Percentiles rank a stretch among this genome's conserved stretches.
These are phyloP conservation scores for Solidago caesia DNA, from an alignment of 129 eudicot genomes.

Conservation along the genomic window DNA sequence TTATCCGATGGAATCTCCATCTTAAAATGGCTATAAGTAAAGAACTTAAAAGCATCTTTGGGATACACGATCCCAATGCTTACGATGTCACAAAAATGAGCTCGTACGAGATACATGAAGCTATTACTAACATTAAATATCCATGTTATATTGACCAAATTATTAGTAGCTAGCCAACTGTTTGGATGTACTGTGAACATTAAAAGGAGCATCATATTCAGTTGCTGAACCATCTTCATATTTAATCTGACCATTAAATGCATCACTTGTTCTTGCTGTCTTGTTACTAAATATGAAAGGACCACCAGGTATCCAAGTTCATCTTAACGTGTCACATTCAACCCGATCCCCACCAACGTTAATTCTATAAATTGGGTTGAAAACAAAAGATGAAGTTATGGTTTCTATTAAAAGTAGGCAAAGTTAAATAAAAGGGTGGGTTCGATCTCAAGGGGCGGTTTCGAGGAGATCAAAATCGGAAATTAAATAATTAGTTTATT, in stretches of 20 bases:
- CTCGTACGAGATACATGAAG: slow-evolving; percentile 35
- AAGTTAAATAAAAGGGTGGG: too few relatives aligned
- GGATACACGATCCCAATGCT: not conserved
- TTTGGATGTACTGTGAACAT: slow-evolving; percentile 54
- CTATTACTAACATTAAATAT: slow-evolving; percentile 36
- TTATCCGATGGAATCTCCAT: not conserved
- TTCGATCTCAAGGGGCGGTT: too few relatives aligned
- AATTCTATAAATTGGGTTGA: slow-evolving; percentile 44
- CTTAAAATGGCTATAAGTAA: slow-evolving; percentile 9
- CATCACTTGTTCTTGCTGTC: not conserved
- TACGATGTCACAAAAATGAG: slow-evolving; percentile 51
- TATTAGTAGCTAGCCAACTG: slow-evolving; percentile 13
- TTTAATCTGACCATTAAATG: not conserved
- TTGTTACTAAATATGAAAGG: slow-evolving; percentile 9
- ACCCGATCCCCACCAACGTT: slow-evolving; percentile 51
- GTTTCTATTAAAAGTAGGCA: too few relatives aligned
- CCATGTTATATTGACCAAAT: slow-evolving; percentile 47
- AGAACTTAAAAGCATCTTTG: slow-evolving; percentile 31
- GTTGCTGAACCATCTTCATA: slow-evolving; percentile 14
- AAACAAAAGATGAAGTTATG: slow-evolving; percentile 6
- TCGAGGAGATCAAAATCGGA: too few relatives aligned
- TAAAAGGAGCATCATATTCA: slow-evolving; percentile 37
- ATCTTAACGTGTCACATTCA: slow-evolving; percentile 37
- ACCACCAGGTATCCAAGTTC: slow-evolving; percentile 59
- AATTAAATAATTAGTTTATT: too few relatives aligned